These are phyloP conservation scores for Lachancea meyersii DNA, from an alignment of 805 yeast species.

Conservation along the genomic window DNA sequence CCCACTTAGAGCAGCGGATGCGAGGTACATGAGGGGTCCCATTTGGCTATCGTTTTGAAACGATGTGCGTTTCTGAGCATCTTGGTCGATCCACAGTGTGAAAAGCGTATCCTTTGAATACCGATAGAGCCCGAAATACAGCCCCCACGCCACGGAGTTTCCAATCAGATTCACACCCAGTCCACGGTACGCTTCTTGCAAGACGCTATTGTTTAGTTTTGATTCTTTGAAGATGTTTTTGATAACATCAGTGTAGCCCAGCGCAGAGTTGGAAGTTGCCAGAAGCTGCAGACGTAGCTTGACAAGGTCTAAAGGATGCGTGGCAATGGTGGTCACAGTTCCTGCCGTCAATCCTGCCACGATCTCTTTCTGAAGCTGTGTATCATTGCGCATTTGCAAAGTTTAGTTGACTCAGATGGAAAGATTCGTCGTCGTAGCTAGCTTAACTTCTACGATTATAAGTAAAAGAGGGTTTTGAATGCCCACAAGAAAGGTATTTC, in stretches of 20 bases:
- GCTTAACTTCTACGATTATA: too few species aligned
- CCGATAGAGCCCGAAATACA: conserved; percentile 75
- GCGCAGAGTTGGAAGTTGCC: conserved; percentile 24
- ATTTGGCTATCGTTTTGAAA: conserved; percentile 31
- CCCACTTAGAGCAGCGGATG: conserved; percentile 67
- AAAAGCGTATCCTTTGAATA: conserved; percentile 43
- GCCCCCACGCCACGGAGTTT: conserved; percentile 81
- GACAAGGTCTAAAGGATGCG: conserved; percentile 86
- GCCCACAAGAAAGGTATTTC: neutral
- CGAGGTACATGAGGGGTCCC: conserved; percentile 42
- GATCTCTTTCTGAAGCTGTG: conserved; percentile 43
- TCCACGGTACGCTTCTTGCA: conserved; percentile 58
- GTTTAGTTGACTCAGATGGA: neutral
- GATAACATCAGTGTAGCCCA: conserved; percentile 25
- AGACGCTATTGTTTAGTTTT: conserved; percentile 9
- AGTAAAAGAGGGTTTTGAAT: too few species aligned
- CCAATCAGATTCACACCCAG: conserved; percentile 75
- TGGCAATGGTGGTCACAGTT: conserved; percentile 62
- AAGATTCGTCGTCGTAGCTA: too few species aligned
- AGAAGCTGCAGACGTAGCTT: conserved; percentile 76
- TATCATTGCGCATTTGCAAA: conserved; percentile 4
- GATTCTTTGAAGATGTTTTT: conserved; percentile 19
- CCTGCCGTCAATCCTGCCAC: conserved; percentile 80
- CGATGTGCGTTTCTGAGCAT: neutral
- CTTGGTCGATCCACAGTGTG: conserved; percentile 14